Evolutionary conservation across 768 basidiomycete genomes (phyloP).

Genomic region (Rhizopogon vesiculosus): DNA sequence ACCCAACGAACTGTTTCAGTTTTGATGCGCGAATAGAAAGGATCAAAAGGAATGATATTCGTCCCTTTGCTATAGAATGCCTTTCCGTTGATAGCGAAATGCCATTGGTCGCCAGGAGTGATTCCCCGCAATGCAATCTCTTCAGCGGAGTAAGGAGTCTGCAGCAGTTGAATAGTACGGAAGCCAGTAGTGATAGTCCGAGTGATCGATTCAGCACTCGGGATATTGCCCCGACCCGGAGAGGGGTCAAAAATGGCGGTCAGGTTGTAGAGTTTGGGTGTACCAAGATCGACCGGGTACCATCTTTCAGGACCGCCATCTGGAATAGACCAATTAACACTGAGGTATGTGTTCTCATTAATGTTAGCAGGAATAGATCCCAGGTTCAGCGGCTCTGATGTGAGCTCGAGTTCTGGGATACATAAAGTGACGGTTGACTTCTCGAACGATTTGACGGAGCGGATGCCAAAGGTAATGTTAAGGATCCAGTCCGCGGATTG

Average conservation of each 20-base stretch:
- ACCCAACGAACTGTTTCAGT: slow-evolving; percentile 51
- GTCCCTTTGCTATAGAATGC: slow-evolving; percentile 52
- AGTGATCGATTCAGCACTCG: slow-evolving; percentile 19
- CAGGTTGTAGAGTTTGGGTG: slow-evolving; percentile 50
- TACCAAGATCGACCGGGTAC: slow-evolving; percentile 54
- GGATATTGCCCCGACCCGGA: slow-evolving; percentile 2
- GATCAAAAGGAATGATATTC: slow-evolving; percentile 59
- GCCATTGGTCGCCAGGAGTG: slow-evolving; percentile 57
- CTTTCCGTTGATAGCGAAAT: slow-evolving; percentile 55
- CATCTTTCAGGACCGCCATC: slow-evolving; percentile 45
- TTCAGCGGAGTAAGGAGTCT: slow-evolving; percentile 39
- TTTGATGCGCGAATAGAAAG: slow-evolving; percentile 49
- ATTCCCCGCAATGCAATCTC: slow-evolving; percentile 44
- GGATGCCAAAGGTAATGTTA: slow-evolving; percentile 47
- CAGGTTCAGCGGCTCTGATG: slow-evolving; percentile 25
- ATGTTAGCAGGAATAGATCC: slow-evolving; percentile 16
- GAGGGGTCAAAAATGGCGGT: slow-evolving; percentile 34
- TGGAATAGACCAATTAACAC: slow-evolving; percentile 40
- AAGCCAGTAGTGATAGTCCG: slow-evolving; percentile 50
- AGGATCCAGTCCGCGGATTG: slow-evolving; percentile 51
- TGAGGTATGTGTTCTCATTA: slow-evolving; percentile 34
- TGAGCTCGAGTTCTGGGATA: slow-evolving; percentile 42
- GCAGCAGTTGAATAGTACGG: slow-evolving; percentile 52
- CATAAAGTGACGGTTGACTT: slow-evolving; percentile 36
- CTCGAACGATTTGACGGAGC: slow-evolving; percentile 33